These are phyloP conservation scores for Caloboletus inedulis DNA, from an alignment of 1,284 basidiomycete species.

Conservation along the genomic window DNA sequence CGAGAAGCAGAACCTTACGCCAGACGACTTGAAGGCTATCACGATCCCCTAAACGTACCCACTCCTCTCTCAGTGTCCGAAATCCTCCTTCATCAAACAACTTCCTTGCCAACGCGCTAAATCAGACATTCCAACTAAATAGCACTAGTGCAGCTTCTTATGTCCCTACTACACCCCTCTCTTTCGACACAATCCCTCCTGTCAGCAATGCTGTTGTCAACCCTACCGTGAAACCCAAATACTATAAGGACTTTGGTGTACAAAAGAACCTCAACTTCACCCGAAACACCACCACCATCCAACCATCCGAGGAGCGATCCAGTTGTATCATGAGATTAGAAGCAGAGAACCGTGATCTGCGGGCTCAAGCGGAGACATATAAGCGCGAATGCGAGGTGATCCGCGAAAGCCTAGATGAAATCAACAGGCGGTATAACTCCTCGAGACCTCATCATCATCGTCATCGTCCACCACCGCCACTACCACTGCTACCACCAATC, in stretches of 20 bases:
- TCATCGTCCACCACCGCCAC: background rate
- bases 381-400: conserved; percentile 9
- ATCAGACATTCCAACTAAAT: conserved; percentile 28
- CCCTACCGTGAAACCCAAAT: conserved; percentile 5
- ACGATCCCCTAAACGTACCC: conserved; percentile 1
- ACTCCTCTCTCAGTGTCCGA: background rate
- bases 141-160: conserved; percentile 10
- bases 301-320: conserved; percentile 6
- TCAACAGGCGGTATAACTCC: conserved; percentile 13
- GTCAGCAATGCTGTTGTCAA: conserved; percentile 1
- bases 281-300: conserved; percentile 8
- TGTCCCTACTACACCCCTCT: conserved; percentile 5
- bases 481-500: background rate
- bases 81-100: conserved; percentile 4
- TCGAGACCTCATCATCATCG: background rate
- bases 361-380: conserved; percentile 8
- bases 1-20: conserved; percentile 30
- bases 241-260: conserved; percentile 28
- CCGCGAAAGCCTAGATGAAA: conserved; percentile 16
- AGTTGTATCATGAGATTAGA: conserved; percentile 24
- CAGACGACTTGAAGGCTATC: conserved; percentile 22
- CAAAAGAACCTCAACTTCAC: conserved; percentile 24
- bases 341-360: conserved; percentile 16
- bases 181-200: conserved; percentile 1
- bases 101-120: conserved; percentile 27